A percentile compares a stretch with the other conserved stretches of the same genome.
These are phyloP conservation scores for Aspergillus carlsbadensis DNA, from an alignment of 495 filamentous ascomycete genomes.

Conservation along the genomic window DNA sequence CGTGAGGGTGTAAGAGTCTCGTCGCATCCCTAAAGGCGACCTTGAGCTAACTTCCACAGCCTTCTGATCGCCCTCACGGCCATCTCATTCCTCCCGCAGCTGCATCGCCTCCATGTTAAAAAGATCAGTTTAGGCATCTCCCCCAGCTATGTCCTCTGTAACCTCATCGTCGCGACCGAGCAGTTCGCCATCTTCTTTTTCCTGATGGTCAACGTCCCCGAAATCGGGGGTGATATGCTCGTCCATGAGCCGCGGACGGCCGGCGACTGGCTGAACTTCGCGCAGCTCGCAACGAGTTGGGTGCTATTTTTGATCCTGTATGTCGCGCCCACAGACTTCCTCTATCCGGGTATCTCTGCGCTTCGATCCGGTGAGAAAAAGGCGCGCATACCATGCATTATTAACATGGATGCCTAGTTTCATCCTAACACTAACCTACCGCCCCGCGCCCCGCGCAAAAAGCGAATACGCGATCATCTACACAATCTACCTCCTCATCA, in stretches of 20 bases:
- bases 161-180: conserved; percentile 11
- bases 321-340: not conserved
- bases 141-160: conserved; percentile 19
- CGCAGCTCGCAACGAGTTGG: not conserved
- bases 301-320: not conserved
- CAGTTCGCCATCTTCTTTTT: conserved; percentile 8
- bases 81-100: conserved; percentile 9
- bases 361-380: not conserved
- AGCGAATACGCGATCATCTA: not conserved
- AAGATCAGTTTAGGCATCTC: conserved; percentile 19
- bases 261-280: conserved; percentile 14
- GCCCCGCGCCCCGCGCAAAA: not conserved
- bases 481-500: not conserved
- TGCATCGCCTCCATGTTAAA: not conserved
- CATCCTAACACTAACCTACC: not conserved
- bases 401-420: not conserved
- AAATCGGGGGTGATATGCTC: not conserved
- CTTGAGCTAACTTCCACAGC: not conserved
- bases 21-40: too few species aligned
- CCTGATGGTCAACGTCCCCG: not conserved
- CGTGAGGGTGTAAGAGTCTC: too few species aligned
- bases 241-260: not conserved
- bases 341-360: not conserved
- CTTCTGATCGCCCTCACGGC: not conserved
- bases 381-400: too few species aligned